phyloP scores from a whole-genome alignment of 768 basidiomycete species.

The Russula olivacea region DNA sequence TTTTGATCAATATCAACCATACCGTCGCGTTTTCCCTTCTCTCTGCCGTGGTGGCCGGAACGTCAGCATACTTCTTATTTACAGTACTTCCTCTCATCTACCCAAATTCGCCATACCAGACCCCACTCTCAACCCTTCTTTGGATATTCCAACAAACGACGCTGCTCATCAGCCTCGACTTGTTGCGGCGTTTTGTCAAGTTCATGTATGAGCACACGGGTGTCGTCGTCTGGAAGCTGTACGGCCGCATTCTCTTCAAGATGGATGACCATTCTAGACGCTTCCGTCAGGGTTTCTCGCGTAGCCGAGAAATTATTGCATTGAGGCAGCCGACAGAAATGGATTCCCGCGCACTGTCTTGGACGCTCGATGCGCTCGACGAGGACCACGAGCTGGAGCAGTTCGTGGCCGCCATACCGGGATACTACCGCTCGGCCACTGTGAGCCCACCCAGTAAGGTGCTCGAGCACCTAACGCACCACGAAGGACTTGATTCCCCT shows the following conservation, averaged over 20 bases:
- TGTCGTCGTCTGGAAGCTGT: constrained; percentile 3
- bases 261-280: constrained; percentile 7
- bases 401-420: constrained; percentile 14
- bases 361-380: constrained; percentile 13
- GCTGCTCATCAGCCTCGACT: not conserved
- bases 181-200: constrained; percentile 5
- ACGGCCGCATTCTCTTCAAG: constrained; percentile 2
- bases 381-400: constrained; percentile 19
- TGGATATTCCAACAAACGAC: constrained; percentile 2
- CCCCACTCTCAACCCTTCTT: constrained; percentile 18
- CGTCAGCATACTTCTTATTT: constrained; percentile 14
- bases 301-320: constrained; percentile 7
- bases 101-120: constrained; percentile 22
- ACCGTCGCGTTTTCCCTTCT: constrained; percentile 15
- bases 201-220: constrained; percentile 11
- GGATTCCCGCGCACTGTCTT: constrained; percentile 13
- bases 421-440: constrained; percentile 14
- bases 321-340: constrained; percentile 8
- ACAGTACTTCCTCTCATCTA: constrained; percentile 16
- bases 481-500: constrained; percentile 14
- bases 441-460: not conserved
- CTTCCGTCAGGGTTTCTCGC: constrained; percentile 10
- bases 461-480: constrained; percentile 1
- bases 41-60: constrained; percentile 11
- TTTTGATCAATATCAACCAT: constrained; percentile 17